Base-by-base conservation (phyloP, 176 grass and related monocot genomes). In the Ensete ventricosum region DNA sequence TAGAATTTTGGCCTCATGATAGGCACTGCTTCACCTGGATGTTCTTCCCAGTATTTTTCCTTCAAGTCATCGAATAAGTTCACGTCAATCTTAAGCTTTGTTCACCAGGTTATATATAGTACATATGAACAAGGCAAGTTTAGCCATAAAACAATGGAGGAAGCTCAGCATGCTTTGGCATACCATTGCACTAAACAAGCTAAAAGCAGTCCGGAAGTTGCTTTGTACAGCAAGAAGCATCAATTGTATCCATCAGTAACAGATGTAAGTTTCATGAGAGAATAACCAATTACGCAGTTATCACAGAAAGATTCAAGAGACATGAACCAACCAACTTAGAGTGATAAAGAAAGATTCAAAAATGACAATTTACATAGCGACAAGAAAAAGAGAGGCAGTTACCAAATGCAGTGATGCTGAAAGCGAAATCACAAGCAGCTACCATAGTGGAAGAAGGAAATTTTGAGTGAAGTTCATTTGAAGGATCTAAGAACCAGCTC, bases 31-130 rank as follows among this genome's bases (percentile, higher is more conserved):
- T 87, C 90, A 52, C 95, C 95, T 1, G 90, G 90, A 73, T 99
- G 95, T 14, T 94, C 95, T 76, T 99, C 95, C 90, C 90, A 99
- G 82, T 87, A 94, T 54, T 94, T 91, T 69, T 98, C 95, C 90
- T 98, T 75, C 79, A 74, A 81, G 65, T 72, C 29, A 60, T 70
- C 1, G 69, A 76, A 52, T 1, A 51, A 22, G 67, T 60, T n/a
- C n/a, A 73, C 6, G 23, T 0, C 16, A 62, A 57, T 22, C 52
- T 9, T 49, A 76, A 23, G 24, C 52, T 50, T 53, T 34, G 5
- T 19, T 1, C 8, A 24, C 2, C 20, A 2, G 16, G 6, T 3
- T 63, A 7, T 10, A 74, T 63, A 7, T 10, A 74, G 50, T 1
- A 24, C 2, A 0, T 64, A 43, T 8, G 14, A 17, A 17, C 34